A percentile compares a stretch with the other conserved stretches of the same genome.
Evolutionary conservation across 2,329 filamentous ascomycete genomes (phyloP).

Genomic region (Zymoseptoria tritici): DNA sequence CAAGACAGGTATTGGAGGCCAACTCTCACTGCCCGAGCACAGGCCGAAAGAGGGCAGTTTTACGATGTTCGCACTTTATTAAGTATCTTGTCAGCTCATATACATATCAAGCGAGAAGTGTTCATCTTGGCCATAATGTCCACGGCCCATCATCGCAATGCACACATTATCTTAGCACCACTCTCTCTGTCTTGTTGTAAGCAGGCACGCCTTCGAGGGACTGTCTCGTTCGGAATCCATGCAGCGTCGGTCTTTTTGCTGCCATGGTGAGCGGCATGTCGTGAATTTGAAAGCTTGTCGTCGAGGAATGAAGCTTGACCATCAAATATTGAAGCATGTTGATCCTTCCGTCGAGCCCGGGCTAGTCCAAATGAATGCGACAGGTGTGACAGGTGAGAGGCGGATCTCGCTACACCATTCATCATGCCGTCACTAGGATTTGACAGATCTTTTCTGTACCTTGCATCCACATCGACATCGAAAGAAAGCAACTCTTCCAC

Average conservation of each 20-base stretch:
- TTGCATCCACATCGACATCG: neutral
- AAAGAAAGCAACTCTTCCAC: neutral
- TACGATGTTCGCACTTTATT: no score
- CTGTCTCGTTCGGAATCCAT: no score
- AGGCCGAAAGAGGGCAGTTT: neutral
- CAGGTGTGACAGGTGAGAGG: neutral
- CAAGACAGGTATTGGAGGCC: neutral
- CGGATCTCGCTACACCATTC: neutral
- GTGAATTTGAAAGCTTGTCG: neutral
- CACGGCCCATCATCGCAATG: no score
- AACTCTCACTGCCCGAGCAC: neutral
- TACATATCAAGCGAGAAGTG: no score
- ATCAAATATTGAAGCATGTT: neutral
- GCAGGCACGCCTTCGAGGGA: no score
- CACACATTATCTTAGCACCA: no score
- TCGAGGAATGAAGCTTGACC: neutral
- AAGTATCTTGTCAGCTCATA: no score
- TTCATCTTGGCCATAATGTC: no score
- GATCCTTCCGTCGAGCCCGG: neutral
- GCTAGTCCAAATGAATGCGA: neutral
- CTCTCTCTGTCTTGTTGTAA: no score
- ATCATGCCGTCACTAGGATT: neutral
- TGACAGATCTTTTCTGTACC: neutral
- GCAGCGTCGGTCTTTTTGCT: no score
- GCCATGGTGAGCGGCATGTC: no score